These are phyloP conservation scores for Mortierella sp. DNA, from an alignment of 371 early-diverging fungal genomes.

Conservation along the genomic window DNA sequence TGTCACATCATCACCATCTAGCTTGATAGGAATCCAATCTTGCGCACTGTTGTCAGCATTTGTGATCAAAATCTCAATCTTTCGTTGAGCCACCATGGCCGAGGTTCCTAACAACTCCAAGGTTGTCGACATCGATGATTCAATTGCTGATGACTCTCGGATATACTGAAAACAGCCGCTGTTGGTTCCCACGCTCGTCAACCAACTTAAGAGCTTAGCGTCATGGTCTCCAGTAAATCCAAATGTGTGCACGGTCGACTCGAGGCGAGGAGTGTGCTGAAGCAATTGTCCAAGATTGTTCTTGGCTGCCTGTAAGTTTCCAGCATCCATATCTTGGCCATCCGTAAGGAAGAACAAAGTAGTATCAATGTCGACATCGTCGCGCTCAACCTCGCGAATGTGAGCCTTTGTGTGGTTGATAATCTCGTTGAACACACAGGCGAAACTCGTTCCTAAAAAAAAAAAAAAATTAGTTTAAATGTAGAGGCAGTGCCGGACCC, in stretches of 20 bases:
- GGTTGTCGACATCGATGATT: slow-evolving; percentile 43
- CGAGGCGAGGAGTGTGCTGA: slow-evolving; percentile 14
- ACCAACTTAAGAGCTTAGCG: slow-evolving; percentile 44
- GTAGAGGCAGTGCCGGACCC: slow-evolving; percentile 18
- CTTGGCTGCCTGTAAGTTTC: slow-evolving; percentile 1
- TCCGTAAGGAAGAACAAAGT: slow-evolving; percentile 55
- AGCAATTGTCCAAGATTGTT: slow-evolving; percentile 15
- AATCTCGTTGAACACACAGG: slow-evolving; percentile 27
- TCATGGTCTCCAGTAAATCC: slow-evolving; percentile 49
- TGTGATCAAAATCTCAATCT: slow-evolving; percentile 19
- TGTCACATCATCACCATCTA: slow-evolving; percentile 26
- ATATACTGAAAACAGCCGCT: slow-evolving; percentile 55
- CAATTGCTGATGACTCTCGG: slow-evolving; percentile 36
- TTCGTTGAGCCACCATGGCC: slow-evolving; percentile 26
- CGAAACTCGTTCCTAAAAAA: slow-evolving; percentile 37
- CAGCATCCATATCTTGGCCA: slow-evolving; percentile 28
- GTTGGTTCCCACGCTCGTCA: slow-evolving; percentile 38
- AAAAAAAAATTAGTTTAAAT: not conserved
- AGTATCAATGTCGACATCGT: slow-evolving; percentile 17
- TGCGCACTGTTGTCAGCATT: slow-evolving; percentile 11
- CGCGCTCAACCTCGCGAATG: not conserved
- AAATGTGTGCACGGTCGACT: slow-evolving; percentile 45
- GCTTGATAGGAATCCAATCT: slow-evolving; percentile 41
- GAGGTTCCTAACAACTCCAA: slow-evolving; percentile 33
- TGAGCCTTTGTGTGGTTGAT: not conserved